Conservation (phyloP, 2,329 filamentous ascomycete species). For the Daldinia sp. region DNA sequence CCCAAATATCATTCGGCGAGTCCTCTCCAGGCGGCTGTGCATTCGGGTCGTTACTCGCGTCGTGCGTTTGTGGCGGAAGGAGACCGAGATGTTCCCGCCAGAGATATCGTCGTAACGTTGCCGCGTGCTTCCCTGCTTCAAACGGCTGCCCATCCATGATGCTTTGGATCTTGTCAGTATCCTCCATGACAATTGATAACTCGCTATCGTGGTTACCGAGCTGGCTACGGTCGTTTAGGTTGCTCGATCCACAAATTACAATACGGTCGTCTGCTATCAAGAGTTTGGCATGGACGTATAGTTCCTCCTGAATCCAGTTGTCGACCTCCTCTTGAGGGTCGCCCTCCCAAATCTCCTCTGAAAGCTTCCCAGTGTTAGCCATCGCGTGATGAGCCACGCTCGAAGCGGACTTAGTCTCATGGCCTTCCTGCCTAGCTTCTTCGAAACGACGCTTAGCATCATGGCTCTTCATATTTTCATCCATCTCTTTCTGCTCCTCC, state of each 20-base stretch:
- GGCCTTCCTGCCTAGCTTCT: constrained; percentile 55
- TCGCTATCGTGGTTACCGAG: constrained; percentile 92
- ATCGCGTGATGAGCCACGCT: constrained; percentile 85
- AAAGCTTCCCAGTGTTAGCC: constrained; percentile 71
- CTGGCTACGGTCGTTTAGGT: constrained; percentile 92
- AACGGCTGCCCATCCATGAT: constrained; percentile 84
- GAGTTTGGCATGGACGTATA: constrained; percentile 94
- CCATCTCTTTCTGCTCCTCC: constrained; percentile 53
- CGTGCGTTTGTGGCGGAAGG: constrained; percentile 77
- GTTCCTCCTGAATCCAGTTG: constrained; percentile 94
- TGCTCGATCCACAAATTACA: constrained; percentile 87
- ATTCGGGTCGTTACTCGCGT: constrained; percentile 76
- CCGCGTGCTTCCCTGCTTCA: constrained; percentile 83
- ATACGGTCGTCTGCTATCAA: constrained; percentile 89
- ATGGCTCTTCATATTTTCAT: constrained; percentile 53
- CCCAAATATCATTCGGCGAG: constrained; percentile 72
- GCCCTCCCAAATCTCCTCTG: constrained; percentile 81
- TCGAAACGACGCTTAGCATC: constrained; percentile 68
- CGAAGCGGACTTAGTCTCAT: constrained; percentile 56
- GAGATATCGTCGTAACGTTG: constrained; percentile 82
- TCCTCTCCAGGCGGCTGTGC: constrained; percentile 77
- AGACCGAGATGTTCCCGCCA: constrained; percentile 94
- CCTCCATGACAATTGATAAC: constrained; percentile 89
- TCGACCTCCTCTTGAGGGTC: constrained; percentile 80
- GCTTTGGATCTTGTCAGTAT: constrained; percentile 76